Percentiles rank a stretch among this genome's conserved stretches.
phyloP scores from a whole-genome alignment of 2,329 filamentous ascomycete species.

The Penicillium sp. region DNA sequence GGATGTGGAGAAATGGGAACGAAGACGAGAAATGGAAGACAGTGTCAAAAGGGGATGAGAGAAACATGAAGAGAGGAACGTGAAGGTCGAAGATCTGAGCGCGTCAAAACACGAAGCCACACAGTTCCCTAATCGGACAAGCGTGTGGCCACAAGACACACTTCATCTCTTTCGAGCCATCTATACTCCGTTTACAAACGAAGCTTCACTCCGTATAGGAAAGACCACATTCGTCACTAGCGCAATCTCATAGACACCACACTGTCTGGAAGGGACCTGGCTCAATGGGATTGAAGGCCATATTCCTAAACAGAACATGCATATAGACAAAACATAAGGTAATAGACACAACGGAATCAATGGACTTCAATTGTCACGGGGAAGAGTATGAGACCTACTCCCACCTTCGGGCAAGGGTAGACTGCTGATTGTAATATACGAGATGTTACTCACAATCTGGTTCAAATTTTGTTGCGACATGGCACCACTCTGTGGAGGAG shows the following conservation, averaged over 20 bases:
- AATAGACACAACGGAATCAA: neutral
- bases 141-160: neutral
- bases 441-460: slow-evolving; percentile 74
- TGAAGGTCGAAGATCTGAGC: neutral
- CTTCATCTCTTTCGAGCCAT: neutral
- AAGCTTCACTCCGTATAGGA: neutral
- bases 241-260: neutral
- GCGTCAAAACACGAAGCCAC: neutral
- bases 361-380: neutral
- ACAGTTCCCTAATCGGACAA: neutral
- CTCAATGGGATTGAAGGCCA: neutral
- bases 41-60: neutral
- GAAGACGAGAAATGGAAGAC: neutral
- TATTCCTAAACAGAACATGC: neutral
- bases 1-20: neutral
- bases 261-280: neutral
- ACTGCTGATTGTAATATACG: neutral
- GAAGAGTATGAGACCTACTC: neutral
- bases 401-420: neutral
- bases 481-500: slow-evolving; percentile 36
- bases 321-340: neutral
- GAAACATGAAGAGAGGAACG: neutral
- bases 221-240: neutral
- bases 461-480: slow-evolving; percentile 90
- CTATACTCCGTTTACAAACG: neutral